Percentiles rank a stretch among this genome's conserved stretches.
These are phyloP conservation scores for Neurospora tetraspora DNA, from an alignment of 495 filamentous ascomycete species.

Conservation along the genomic window DNA sequence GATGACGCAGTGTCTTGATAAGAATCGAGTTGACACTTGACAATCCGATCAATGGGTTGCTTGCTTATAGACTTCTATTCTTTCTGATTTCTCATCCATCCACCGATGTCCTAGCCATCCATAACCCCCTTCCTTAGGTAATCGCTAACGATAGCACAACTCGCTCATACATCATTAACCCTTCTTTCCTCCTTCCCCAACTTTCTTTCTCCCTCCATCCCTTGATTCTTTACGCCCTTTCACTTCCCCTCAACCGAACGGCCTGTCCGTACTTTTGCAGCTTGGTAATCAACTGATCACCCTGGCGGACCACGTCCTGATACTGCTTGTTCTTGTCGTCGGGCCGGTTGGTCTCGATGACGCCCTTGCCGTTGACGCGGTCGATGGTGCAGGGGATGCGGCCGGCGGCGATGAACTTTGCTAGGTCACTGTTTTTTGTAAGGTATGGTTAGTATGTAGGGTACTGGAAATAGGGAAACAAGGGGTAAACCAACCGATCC, in stretches of 20 bases:
- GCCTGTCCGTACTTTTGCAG: conserved; percentile 98
- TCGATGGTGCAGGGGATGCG: conserved; percentile 95
- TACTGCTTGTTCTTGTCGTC: conserved; percentile 99
- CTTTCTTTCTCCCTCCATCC: background rate
- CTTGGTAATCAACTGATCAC: conserved; percentile 95
- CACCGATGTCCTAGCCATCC: background rate
- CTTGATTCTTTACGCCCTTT: conserved; percentile 48
- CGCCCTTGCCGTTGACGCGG: conserved; percentile 74
- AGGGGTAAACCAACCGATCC: conserved; percentile 57
- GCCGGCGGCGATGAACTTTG: conserved; percentile 92
- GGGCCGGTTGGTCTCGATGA: conserved; percentile 95
- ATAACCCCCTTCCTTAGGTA: background rate
- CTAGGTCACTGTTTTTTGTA: conserved; percentile 58
- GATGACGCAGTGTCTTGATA: background rate
- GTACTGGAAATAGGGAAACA: background rate
- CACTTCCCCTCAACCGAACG: conserved; percentile 86
- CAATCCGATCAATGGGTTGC: background rate
- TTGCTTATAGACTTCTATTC: background rate
- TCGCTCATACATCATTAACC: conserved; percentile 5
- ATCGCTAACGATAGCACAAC: conserved; percentile 5
- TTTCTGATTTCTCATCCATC: conserved; percentile 1
- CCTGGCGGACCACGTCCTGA: conserved; percentile 91
- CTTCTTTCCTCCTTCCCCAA: background rate
- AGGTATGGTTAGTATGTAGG: background rate
- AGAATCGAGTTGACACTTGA: too few species aligned